These are phyloP conservation scores for Coemansia sp. DNA, from an alignment of 192 early-diverging fungal species.

Conservation along the genomic window DNA sequence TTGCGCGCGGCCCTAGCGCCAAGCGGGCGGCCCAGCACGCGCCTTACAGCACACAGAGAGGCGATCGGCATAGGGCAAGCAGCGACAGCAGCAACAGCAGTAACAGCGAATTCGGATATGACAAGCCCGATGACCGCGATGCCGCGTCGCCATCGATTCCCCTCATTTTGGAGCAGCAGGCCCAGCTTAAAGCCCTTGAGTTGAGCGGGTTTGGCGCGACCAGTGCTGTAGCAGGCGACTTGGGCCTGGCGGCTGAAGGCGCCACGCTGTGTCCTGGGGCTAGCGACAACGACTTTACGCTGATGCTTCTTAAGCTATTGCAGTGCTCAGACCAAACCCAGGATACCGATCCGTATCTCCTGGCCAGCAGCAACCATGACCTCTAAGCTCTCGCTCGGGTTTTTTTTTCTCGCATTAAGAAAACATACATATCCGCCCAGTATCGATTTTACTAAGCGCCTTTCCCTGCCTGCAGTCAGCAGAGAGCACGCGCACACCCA, in stretches of 20 bases:
- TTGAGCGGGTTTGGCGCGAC: neutral
- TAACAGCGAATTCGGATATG: slow-evolving; percentile 6
- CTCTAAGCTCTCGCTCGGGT: neutral
- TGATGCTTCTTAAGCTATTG: neutral
- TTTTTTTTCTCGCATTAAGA: neutral
- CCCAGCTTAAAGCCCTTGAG: neutral
- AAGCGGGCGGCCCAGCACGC: slow-evolving; percentile 22
- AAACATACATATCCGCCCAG: neutral
- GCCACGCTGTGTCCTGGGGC: neutral
- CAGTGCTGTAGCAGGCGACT: neutral
- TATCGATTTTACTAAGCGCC: neutral
- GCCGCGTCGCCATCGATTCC: slow-evolving; percentile 35
- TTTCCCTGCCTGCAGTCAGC: too few relatives aligned
- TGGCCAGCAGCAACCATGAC: slow-evolving; percentile 1
- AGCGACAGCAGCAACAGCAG: slow-evolving; percentile 20
- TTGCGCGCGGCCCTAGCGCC: slow-evolving; percentile 26
- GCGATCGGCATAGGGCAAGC: slow-evolving; percentile 13
- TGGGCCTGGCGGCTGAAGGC: neutral
- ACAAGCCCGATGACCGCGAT: slow-evolving; percentile 8
- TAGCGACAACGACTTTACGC: neutral
- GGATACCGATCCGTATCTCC: slow-evolving; percentile 1
- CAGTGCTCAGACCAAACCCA: neutral
- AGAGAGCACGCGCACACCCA: too few relatives aligned
- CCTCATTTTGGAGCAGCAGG: slow-evolving; percentile 31
- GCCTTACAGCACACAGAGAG: slow-evolving; percentile 29